These are phyloP conservation scores for Micractinium sp. DNA, from an alignment of 139 green algal species.

Conservation along the genomic window DNA sequence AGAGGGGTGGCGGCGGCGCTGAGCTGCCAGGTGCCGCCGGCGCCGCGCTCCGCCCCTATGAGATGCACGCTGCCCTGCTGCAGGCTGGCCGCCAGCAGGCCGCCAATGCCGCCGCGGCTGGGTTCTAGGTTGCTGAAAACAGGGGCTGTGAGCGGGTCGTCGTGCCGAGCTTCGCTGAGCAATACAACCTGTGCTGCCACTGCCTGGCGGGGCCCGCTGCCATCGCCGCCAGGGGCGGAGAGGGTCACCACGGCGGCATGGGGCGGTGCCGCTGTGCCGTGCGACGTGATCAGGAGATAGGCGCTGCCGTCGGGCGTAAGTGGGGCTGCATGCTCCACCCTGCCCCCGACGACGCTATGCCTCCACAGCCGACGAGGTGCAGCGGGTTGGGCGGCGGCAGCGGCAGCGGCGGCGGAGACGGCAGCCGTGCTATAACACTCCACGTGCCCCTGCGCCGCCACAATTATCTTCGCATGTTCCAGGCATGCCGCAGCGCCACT, in stretches of 20 bases:
- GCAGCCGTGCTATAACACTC: neutral
- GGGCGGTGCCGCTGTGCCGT: neutral
- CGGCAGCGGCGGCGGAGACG: neutral
- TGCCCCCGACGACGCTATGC: neutral
- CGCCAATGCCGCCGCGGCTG: neutral
- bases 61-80: slow-evolving; percentile 4
- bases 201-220: neutral
- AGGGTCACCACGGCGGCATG: neutral
- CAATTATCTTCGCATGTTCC: neutral
- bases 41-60: neutral
- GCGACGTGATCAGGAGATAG: slow-evolving; percentile 11
- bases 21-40: neutral
- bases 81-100: neutral
- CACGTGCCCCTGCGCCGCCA: neutral
- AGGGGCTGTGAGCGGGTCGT: neutral
- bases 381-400: neutral
- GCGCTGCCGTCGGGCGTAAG: neutral
- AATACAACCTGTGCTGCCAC: neutral
- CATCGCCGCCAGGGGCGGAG: neutral
- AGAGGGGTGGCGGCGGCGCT: neutral
- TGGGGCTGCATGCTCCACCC: neutral
- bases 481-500: neutral
- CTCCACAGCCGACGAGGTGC: neutral
- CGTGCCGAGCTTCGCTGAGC: neutral
- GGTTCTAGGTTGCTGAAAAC: slow-evolving; percentile 17